Base-by-base conservation (phyloP, 164 flowering plant species). In the Annona cherimola region DNA sequence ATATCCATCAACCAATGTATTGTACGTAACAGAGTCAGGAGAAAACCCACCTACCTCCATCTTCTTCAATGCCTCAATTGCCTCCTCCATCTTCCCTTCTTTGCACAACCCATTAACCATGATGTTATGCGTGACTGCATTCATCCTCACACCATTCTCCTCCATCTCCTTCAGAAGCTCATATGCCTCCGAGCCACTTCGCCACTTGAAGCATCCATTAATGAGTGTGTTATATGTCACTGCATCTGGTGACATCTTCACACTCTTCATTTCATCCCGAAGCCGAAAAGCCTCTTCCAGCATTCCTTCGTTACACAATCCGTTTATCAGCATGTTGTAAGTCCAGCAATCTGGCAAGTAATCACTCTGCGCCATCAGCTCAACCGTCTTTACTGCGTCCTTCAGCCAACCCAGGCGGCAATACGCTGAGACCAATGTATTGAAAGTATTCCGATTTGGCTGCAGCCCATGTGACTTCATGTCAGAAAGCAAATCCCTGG, bases 181-280 rank as follows among this genome's bases (percentile, higher is more conserved):
- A 46, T 76, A 79, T 4, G 89, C 97, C 74, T 85, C 85, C 0
- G 70, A 63, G 66, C 81, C 77, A 18, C 66, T 73, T 46, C 71
- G 76, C 79, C 68, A 77, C 75, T 80, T 71, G 60, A 86, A 82
- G 75, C 89, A 92, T 20, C 88, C 94, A 71, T 88, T 82, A 39
- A 92, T 85, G 84, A 94, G 76, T 0, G 95, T 92, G 76, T 92
- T 88, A 66, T 92, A 94, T 1, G 97, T 90, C 45, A 91, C 87
- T 39, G 83, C 86, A 84, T 92, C 91, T 0, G 97, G 94, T 57
- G 67, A 50, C 79, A 89, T 59, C 64, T 84, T 87, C 80, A 86
- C 80, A n/a, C 61, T 82, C 72, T 80, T 86, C 98, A 91, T 90
- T 80, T 89, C 84, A 76, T 81, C 83, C 20, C 81, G 78, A 71